Percentiles rank a stretch among this genome's conserved stretches.
Evolutionary conservation across 306 rosid genomes (phyloP).

Genomic region (Phaseolus lunatus): DNA sequence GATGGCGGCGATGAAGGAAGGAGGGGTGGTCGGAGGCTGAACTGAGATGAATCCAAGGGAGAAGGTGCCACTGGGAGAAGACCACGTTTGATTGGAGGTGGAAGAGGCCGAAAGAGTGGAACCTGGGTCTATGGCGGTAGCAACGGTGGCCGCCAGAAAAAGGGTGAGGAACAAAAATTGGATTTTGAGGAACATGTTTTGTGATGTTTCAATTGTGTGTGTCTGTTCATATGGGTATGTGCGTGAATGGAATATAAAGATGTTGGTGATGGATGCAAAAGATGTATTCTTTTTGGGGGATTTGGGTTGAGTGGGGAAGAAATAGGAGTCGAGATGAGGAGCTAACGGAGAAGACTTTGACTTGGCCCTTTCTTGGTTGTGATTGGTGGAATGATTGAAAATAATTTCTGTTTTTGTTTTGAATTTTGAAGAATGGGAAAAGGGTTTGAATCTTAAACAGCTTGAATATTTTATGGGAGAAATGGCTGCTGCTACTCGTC

Average conservation of each 20-base stretch:
- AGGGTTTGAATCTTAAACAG: conserved; percentile 3
- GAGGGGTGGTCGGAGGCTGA: conserved; percentile 57
- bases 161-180: conserved; percentile 24
- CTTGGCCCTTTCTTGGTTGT: neutral
- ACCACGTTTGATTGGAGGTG: conserved; percentile 56
- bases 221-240: neutral
- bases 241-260: neutral
- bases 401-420: neutral
- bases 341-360: conserved; percentile 37
- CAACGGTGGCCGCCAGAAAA: conserved; percentile 22
- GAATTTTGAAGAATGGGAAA: neutral
- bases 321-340: neutral
- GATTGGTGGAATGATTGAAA: neutral
- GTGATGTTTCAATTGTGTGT: neutral
- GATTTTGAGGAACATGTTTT: conserved; percentile 34
- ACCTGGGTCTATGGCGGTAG: conserved; percentile 46
- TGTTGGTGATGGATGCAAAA: neutral
- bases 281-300: neutral
- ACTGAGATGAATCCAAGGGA: conserved; percentile 58
- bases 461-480: conserved; percentile 2
- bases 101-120: conserved; percentile 62
- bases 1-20: conserved; percentile 64
- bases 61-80: conserved; percentile 51
- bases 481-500: neutral
- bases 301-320: neutral